Conservation (phyloP, 2,329 filamentous ascomycete genomes). For the Lasiodiplodia gonubiensis region DNA sequence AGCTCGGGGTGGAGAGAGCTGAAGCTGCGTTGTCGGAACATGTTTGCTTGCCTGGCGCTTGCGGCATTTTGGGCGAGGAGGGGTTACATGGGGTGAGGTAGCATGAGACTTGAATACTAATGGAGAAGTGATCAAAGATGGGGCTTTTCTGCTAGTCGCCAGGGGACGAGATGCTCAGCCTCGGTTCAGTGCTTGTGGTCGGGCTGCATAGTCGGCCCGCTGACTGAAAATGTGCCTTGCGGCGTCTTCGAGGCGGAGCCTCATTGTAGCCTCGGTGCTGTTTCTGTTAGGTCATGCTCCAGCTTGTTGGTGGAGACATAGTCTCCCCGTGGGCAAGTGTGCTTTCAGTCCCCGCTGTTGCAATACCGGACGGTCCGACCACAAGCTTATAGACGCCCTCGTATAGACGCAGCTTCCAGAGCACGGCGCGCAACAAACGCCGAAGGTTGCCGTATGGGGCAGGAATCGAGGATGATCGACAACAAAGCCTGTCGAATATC, state of each 20-base stretch:
- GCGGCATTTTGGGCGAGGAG: neutral
- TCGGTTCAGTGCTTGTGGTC: neutral
- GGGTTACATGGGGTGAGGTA: neutral
- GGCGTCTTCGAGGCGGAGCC: neutral
- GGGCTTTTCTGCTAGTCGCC: neutral
- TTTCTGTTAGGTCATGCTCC: constrained; percentile 1
- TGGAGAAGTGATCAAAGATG: neutral
- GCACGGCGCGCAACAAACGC: neutral
- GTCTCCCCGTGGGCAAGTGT: neutral
- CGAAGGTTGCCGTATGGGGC: neutral
- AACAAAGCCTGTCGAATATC: neutral
- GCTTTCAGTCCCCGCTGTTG: neutral
- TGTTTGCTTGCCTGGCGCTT: neutral
- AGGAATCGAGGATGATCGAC: neutral
- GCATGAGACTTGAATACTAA: neutral
- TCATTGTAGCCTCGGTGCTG: neutral
- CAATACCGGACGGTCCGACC: neutral
- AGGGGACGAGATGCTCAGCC: neutral
- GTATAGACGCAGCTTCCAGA: neutral
- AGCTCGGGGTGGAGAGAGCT: neutral
- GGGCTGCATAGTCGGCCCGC: neutral
- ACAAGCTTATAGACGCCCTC: neutral
- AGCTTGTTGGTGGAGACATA: neutral
- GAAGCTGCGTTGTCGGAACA: neutral
- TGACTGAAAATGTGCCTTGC: neutral